Evolutionary conservation across 2,329 filamentous ascomycete species (phyloP), one percentile per base, ranked within the genome.

Genomic region (Pseudogymnoascus verrucosus): DNA sequence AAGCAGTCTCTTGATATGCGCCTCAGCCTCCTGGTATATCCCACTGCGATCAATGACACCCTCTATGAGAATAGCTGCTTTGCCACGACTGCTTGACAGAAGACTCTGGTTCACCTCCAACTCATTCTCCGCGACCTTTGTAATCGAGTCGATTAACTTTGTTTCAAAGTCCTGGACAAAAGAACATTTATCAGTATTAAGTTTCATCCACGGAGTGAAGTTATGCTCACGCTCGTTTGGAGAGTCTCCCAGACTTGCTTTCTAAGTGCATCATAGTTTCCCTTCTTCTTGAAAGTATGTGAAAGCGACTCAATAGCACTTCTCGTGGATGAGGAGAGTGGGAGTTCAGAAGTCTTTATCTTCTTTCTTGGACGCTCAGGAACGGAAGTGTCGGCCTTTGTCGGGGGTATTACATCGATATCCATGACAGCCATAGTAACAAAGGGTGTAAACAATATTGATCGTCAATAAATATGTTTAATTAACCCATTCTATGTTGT

Each of bases 211-310:
- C n/a, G 10, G 51, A 28, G 7, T 28, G 3, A 14, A 28, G 21
- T 28, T 31, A 37, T 39, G 34, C 71, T 87, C 85, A 68, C 59
- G 19, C 59, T 61, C 8, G 36, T 42, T 61, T 61, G 36, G 36
- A 61, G 59, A 2, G 34, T 86, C 54, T 89, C 84, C 83, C 89
- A 91, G 10, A 90, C 82, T 69, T 89, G 83, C 73, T 91, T 93
- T 66, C 90, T 86, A 67, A 93, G 83, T 12, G 82, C 79, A 75
- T 95, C 90, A 72, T 93, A 95, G 64, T 89, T 89, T 65, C 90
- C 90, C 75, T 91, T 91, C 77, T 93, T 93, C 76, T 93, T 93
- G 78, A 93, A 93, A 10, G 84, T 88, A 72, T 90, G 87, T n/a
- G 89, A 84, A 21, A 93, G 82, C 14, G 82, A 83, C 69, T 93